phyloP scores from a whole-genome alignment of 306 rosid genomes.

The Corylus americana region DNA sequence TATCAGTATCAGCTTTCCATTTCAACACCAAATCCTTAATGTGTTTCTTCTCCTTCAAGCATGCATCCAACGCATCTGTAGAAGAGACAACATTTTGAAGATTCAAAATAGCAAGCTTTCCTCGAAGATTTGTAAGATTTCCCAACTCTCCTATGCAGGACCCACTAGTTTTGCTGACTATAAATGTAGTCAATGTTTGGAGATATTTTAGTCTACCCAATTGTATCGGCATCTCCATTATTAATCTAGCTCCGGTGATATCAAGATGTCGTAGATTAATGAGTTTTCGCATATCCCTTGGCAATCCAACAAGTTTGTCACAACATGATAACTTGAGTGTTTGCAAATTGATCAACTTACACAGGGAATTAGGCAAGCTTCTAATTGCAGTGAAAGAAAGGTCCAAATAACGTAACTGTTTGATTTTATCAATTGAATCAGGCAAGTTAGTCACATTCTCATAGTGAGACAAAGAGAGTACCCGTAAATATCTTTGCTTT shows the following conservation, averaged over 20 bases:
- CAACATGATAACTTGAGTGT: conserved; percentile 30
- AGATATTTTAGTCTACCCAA: conserved; percentile 23
- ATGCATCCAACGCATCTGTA: neutral
- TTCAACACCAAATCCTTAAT: conserved; percentile 7
- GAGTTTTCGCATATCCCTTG: conserved; percentile 16
- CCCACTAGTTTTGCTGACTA: neutral
- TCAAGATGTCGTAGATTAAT: conserved; percentile 32
- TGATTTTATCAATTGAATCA: conserved; percentile 26
- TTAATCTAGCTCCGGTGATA: neutral
- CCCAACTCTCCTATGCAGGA: conserved; percentile 16
- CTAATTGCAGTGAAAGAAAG: conserved; percentile 11
- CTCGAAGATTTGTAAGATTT: neutral
- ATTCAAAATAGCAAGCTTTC: neutral
- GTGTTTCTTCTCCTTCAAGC: neutral
- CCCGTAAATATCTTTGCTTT: conserved; percentile 19
- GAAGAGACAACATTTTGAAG: conserved; percentile 15
- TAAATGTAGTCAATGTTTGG: conserved; percentile 22
- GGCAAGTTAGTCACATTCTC: conserved; percentile 11
- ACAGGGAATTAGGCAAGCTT: conserved; percentile 19
- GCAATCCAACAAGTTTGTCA: neutral
- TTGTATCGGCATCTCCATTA: conserved; percentile 22
- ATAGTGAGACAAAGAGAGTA: conserved; percentile 3
- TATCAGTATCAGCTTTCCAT: neutral
- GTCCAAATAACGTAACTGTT: conserved; percentile 35
- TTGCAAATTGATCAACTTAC: conserved; percentile 36